Evolutionary conservation across 164 flowering plant species (phyloP).

Genomic region (Tetrastigma voinierianum): DNA sequence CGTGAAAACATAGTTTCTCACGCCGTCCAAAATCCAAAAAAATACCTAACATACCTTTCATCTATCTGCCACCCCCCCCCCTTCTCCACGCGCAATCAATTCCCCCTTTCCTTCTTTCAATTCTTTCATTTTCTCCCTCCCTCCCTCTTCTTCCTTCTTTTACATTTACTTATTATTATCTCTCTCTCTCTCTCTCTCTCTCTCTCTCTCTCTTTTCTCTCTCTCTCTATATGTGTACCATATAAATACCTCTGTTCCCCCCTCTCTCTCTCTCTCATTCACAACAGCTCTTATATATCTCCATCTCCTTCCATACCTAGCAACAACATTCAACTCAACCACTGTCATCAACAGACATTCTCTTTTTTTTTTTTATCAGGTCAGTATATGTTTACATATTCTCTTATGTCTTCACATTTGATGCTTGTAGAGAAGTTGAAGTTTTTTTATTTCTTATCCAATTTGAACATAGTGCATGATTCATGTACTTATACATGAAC

Average conservation of each 20-base stretch:
- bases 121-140: not conserved
- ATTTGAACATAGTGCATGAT: too few relatives aligned
- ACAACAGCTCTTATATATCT: too few relatives aligned
- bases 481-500: too few relatives aligned
- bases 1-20: conserved; percentile 58
- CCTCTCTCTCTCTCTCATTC: not conserved
- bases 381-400: too few relatives aligned
- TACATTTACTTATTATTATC: not conserved
- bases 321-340: too few relatives aligned
- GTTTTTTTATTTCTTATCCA: too few relatives aligned
- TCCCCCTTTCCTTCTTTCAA: not conserved
- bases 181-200: not conserved
- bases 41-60: conserved; percentile 37
- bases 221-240: not conserved
- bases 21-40: conserved; percentile 73
- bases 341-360: too few relatives aligned
- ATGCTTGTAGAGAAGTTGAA: too few relatives aligned
- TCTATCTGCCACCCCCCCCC: conserved; percentile 65
- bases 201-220: conserved; percentile 6
- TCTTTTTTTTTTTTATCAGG: too few relatives aligned
- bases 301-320: too few relatives aligned
- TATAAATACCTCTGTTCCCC: not conserved
- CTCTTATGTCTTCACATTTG: too few relatives aligned
- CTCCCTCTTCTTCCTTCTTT: not conserved
- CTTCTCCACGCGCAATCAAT: conserved; percentile 55